Percentiles rank a stretch among this genome's conserved stretches.
phyloP scores from a whole-genome alignment of 1,139 yeast species.

The Yamadazyma jaroonii region DNA sequence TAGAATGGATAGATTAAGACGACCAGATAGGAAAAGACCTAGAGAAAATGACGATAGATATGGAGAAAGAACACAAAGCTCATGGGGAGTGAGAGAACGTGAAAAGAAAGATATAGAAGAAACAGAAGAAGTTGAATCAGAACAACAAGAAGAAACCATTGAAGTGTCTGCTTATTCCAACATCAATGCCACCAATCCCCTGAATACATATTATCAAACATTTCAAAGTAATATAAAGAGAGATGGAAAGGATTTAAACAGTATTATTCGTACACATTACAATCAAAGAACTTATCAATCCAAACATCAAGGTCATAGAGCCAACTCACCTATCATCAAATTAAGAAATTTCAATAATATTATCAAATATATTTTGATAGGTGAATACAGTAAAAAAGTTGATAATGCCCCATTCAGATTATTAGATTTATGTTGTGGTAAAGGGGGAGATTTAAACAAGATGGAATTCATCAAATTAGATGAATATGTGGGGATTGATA shows the following conservation, averaged over 20 bases:
- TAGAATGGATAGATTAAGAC: slow-evolving; percentile 10
- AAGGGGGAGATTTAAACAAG: slow-evolving; percentile 94
- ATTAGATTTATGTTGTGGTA: slow-evolving; percentile 92
- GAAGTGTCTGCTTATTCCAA: slow-evolving; percentile 26
- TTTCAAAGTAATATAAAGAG: slow-evolving; percentile 41
- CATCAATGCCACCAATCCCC: slow-evolving; percentile 30
- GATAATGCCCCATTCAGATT: slow-evolving; percentile 30
- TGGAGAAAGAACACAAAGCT: slow-evolving; percentile 1
- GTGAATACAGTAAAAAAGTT: slow-evolving; percentile 44
- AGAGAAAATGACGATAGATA: slow-evolving; percentile 8
- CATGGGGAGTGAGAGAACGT: slow-evolving; percentile 3
- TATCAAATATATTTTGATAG: slow-evolving; percentile 82
- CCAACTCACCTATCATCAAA: slow-evolving; percentile 79
- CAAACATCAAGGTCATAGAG: slow-evolving; percentile 57
- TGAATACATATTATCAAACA: slow-evolving; percentile 31
- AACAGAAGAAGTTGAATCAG: neutral
- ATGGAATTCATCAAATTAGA: slow-evolving; percentile 74
- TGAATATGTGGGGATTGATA: slow-evolving; percentile 86
- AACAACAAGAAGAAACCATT: slow-evolving; percentile 6
- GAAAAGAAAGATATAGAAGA: slow-evolving; percentile 1
- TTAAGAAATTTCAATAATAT: slow-evolving; percentile 89
- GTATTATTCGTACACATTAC: slow-evolving; percentile 77
- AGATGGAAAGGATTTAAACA: slow-evolving; percentile 43
- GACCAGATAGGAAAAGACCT: slow-evolving; percentile 5
- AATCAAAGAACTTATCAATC: slow-evolving; percentile 79